phyloP scores from a whole-genome alignment of 305 asterid species.

The Fraxinus velutina region DNA sequence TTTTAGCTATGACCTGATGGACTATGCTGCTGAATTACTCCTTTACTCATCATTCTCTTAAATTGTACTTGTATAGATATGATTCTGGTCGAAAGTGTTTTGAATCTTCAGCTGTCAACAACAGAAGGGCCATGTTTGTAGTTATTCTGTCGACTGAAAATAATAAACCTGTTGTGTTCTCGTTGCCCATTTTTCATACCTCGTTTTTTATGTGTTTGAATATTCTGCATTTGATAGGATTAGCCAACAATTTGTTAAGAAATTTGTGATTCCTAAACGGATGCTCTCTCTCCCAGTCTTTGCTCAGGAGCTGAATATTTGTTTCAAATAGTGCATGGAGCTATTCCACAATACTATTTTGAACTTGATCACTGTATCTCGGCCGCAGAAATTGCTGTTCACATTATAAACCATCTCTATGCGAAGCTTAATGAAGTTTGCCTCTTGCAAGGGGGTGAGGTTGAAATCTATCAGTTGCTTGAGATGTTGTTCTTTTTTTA shows the following conservation, averaged over 20 bases:
- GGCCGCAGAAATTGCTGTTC: constrained; percentile 63
- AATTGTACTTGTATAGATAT: not conserved
- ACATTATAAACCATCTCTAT: constrained; percentile 68
- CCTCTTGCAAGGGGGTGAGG: constrained; percentile 94
- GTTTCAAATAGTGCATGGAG: constrained; percentile 73
- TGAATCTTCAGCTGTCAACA: not conserved
- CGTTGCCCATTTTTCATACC: not conserved
- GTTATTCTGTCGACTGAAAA: not conserved
- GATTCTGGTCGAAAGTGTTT: not conserved
- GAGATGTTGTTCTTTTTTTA: not conserved
- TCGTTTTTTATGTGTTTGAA: not conserved
- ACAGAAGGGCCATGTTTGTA: not conserved
- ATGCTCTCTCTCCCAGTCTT: constrained; percentile 40
- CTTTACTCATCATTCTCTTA: constrained; percentile 2
- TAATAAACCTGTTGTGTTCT: not conserved
- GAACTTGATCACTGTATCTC: constrained; percentile 45
- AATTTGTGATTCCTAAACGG: not conserved
- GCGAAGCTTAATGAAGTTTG: constrained; percentile 79
- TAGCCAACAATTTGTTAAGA: constrained; percentile 4
- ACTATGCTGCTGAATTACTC: constrained; percentile 13
- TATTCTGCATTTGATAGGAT: not conserved
- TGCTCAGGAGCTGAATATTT: constrained; percentile 87
- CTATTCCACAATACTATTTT: constrained; percentile 57
- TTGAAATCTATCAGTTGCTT: constrained; percentile 28
- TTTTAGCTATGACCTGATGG: constrained; percentile 4